A percentile compares a stretch with the other conserved stretches of the same genome.
Conservation (phyloP, 176 grass and related monocot species). For the Oryza rufipogon region DNA sequence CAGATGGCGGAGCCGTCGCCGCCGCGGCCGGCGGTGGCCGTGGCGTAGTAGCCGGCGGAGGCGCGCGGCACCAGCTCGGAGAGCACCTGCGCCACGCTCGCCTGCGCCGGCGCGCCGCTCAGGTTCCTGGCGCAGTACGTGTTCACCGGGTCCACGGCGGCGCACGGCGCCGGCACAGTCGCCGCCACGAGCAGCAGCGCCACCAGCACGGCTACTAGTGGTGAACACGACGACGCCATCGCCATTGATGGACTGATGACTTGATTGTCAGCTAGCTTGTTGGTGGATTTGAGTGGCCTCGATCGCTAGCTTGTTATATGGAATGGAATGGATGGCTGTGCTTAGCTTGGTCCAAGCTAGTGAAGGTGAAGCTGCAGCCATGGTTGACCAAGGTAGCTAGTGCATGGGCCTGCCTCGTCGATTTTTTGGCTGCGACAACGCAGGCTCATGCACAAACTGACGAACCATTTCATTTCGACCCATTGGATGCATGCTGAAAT, state of each 20-base stretch:
- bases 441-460: no score
- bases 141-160: conserved; percentile 49
- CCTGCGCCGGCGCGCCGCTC: conserved; percentile 28
- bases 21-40: conserved; percentile 32
- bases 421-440: no score
- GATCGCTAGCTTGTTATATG: no score
- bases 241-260: background rate
- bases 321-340: no score
- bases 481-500: no score
- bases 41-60: conserved; percentile 50
- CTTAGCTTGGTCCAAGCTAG: no score
- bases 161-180: background rate
- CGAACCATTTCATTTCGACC: no score
- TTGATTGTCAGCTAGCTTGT: no score
- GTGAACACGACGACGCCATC: background rate
- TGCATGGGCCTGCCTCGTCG: no score
- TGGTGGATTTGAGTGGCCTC: no score
- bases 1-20: conserved; percentile 42
- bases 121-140: conserved; percentile 53
- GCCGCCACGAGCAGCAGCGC: background rate
- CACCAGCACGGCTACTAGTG: background rate
- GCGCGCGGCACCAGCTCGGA: conserved; percentile 50
- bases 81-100: conserved; percentile 60
- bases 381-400: no score
- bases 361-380: no score